These are phyloP conservation scores for Trifolium subterraneum DNA, from an alignment of 306 rosid genomes.

Conservation along the genomic window DNA sequence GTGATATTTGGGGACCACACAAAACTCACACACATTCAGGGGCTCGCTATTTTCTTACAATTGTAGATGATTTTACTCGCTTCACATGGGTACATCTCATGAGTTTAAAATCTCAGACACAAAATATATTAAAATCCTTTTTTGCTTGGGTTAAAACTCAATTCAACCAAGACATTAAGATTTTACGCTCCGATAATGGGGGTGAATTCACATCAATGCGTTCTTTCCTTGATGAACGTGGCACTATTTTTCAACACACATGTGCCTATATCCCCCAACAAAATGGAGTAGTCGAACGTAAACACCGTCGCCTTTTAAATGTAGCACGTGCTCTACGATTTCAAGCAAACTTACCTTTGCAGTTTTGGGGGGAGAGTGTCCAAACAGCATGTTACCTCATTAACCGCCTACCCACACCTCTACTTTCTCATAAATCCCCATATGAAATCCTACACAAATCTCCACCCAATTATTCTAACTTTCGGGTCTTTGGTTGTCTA, in stretches of 20 bases:
- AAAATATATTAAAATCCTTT: not conserved
- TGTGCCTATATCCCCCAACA: constrained; percentile 11
- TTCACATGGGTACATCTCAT: not conserved
- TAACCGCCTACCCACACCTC: no score
- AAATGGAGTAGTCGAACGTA: not conserved
- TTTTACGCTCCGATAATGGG: not conserved
- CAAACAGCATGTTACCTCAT: no score
- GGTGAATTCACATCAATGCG: not conserved
- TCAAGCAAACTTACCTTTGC: not conserved
- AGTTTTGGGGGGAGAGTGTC: constrained; percentile 1
- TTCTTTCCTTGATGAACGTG: not conserved
- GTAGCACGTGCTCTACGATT: not conserved
- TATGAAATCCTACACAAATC: no score
- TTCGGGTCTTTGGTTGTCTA: no score
- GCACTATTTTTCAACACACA: not conserved
- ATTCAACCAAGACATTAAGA: not conserved
- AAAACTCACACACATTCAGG: not conserved
- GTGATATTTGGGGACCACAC: not conserved
- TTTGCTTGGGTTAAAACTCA: not conserved
- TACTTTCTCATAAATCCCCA: no score
- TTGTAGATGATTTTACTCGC: not conserved
- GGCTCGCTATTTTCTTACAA: not conserved
- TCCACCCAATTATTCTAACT: no score
- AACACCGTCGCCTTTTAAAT: not conserved
- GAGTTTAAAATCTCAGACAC: not conserved